Conservation (phyloP, 2,329 filamentous ascomycete species). For the Sporothrix dimorphospora region DNA sequence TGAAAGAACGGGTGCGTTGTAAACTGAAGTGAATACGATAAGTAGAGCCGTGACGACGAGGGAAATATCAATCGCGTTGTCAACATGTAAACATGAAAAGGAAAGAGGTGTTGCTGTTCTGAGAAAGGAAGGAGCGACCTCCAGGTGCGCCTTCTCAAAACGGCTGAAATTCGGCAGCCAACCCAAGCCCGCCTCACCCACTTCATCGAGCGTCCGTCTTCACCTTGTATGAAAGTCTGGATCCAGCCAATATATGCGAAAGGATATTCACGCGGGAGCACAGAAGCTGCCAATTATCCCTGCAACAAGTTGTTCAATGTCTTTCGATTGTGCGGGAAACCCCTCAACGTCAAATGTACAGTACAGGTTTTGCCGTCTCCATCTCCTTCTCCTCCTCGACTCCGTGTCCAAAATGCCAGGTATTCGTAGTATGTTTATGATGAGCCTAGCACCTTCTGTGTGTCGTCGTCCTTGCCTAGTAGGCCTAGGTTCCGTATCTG, state of each 20-base stretch:
- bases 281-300: neutral
- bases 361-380: conserved; percentile 3
- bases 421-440: conserved; percentile 23
- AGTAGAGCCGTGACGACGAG: neutral
- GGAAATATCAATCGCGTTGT: neutral
- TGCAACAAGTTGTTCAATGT: neutral
- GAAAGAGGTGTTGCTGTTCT: neutral
- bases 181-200: neutral
- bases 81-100: neutral
- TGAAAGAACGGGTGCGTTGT: neutral
- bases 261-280: neutral
- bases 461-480: conserved; percentile 80
- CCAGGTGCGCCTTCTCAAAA: conserved; percentile 5
- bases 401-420: neutral
- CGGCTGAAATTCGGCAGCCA: neutral
- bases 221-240: neutral
- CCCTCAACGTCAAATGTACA: conserved; percentile 26
- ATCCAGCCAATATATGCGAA: neutral
- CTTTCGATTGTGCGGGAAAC: conserved; percentile 24
- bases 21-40: too few relatives aligned
- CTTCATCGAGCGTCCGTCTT: neutral
- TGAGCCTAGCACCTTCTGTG: conserved; percentile 59
- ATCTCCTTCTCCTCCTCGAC: neutral
- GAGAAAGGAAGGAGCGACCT: conserved; percentile 18
- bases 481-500: conserved; percentile 87